These are phyloP conservation scores for Gossypium ekmanianum DNA, from an alignment of 345 rosid genomes.

Conservation along the genomic window DNA sequence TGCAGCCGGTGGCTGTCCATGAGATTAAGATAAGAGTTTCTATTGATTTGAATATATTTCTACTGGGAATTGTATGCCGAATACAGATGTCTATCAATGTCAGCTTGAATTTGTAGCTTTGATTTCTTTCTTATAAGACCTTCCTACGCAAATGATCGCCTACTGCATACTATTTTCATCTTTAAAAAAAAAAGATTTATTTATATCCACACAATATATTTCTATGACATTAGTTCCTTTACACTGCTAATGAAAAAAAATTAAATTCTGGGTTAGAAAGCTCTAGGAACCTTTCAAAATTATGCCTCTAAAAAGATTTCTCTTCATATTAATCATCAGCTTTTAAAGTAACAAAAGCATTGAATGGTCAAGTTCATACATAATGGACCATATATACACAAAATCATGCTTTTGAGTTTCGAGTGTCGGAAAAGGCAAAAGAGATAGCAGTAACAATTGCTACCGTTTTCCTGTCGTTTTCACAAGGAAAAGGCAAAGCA, in stretches of 20 bases:
- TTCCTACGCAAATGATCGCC: neutral
- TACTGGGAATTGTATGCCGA: neutral
- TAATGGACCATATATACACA: neutral
- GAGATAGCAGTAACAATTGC: neutral
- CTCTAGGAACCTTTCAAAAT: too few species aligned
- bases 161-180: neutral
- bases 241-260: neutral
- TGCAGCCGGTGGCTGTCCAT: neutral
- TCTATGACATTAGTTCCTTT: too few species aligned
- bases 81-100: neutral
- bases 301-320: too few species aligned
- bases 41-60: neutral
- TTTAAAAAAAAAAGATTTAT: neutral
- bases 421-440: neutral
- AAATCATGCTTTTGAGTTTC: too few species aligned
- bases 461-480: neutral
- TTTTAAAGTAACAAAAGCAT: neutral
- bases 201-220: too few species aligned
- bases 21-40: neutral
- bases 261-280: neutral
- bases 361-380: neutral
- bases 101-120: slow-evolving; percentile 4
- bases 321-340: too few species aligned
- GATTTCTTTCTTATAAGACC: slow-evolving; percentile 11
- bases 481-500: neutral